phyloP scores from a whole-genome alignment of 768 basidiomycete species.

The Calocera viscosa region DNA sequence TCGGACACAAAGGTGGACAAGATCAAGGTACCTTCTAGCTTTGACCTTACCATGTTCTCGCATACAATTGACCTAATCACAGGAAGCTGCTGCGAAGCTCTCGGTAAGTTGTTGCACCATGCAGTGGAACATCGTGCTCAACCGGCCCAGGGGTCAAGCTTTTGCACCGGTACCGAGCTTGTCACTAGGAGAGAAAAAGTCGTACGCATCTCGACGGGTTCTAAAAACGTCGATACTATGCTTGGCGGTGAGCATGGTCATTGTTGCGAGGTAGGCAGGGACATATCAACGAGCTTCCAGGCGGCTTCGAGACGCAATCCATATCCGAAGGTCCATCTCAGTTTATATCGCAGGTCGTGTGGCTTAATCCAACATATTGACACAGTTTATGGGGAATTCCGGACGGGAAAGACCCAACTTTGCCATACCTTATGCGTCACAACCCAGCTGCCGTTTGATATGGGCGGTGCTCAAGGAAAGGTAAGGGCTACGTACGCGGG shows the following conservation, averaged over 20 bases:
- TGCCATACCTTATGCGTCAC: conserved; percentile 92
- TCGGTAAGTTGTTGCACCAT: neutral
- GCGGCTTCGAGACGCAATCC: conserved; percentile 83
- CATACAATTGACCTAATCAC: too few species aligned
- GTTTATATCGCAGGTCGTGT: too few species aligned
- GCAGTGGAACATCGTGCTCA: neutral
- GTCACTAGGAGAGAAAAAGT: conserved; percentile 75
- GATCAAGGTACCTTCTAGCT: conserved; percentile 50
- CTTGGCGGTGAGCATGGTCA: conserved; percentile 53
- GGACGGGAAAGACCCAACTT: conserved; percentile 91
- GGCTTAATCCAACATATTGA: neutral
- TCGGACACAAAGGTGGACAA: conserved; percentile 97
- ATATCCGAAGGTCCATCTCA: conserved; percentile 94
- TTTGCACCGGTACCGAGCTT: conserved; percentile 83
- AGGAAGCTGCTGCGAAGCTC: neutral
- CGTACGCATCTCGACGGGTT: conserved; percentile 76
- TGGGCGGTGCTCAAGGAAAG: conserved; percentile 86
- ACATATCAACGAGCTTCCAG: conserved; percentile 54
- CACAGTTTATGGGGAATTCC: conserved; percentile 86
- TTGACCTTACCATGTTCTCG: too few species aligned
- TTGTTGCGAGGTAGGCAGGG: neutral
- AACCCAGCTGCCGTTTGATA: conserved; percentile 73
- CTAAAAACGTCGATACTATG: conserved; percentile 79
- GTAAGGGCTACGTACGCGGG: conserved; percentile 26
- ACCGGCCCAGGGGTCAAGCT: conserved; percentile 62